Evolutionary conservation across 176 grass and related monocot species (phyloP).

Genomic region (Poa pratensis): DNA sequence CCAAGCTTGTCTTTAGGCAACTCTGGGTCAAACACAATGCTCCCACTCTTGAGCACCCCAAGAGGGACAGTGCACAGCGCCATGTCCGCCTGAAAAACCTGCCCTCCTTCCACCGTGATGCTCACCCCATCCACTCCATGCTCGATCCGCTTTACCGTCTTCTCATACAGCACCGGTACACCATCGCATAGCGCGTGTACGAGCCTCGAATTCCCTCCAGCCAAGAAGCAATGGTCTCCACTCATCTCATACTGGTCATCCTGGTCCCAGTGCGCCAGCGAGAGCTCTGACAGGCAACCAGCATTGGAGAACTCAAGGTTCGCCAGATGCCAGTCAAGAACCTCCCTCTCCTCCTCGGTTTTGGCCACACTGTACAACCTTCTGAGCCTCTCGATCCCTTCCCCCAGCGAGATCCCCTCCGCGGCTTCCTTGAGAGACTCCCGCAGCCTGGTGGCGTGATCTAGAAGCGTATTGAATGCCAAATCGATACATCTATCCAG

Average conservation of each 20-base stretch:
- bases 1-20: conserved; percentile 70
- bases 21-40: conserved; percentile 68
- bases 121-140: conserved; percentile 64
- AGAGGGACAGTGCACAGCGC: conserved; percentile 83
- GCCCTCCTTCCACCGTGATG: conserved; percentile 61
- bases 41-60: conserved; percentile 74
- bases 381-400: conserved; percentile 70
- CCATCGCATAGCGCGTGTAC: conserved; percentile 73
- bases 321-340: conserved; percentile 93
- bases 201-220: conserved; percentile 78
- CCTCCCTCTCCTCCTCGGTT: conserved; percentile 56
- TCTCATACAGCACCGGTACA: conserved; percentile 75
- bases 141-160: conserved; percentile 69
- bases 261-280: conserved; percentile 90
- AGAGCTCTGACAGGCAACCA: conserved; percentile 73
- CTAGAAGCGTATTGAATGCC: conserved; percentile 86
- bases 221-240: conserved; percentile 92
- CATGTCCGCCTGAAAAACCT: conserved; percentile 88
- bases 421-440: conserved; percentile 60
- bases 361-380: conserved; percentile 72
- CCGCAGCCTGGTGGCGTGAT: conserved; percentile 66
- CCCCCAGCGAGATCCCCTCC: conserved; percentile 75
- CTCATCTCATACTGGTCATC: conserved; percentile 94
- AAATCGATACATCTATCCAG: conserved; percentile 64
- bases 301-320: conserved; percentile 97